Evolutionary conservation across 352 stramenopile species (phyloP).

Genomic region (Globisporangium cylindrosporum): DNA sequence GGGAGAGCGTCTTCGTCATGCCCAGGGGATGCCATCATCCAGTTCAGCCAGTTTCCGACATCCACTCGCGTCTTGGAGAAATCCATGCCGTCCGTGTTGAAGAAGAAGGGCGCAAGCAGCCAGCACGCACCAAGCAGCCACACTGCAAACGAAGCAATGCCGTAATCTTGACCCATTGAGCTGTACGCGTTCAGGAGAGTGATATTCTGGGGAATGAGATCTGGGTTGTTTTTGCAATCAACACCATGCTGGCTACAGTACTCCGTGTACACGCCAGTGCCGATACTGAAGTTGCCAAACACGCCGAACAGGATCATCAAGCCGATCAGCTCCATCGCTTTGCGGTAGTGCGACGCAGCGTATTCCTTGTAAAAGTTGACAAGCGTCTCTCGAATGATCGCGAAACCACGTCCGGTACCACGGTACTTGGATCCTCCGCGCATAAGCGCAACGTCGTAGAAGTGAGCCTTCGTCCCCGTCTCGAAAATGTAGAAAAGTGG

Average conservation of each 20-base stretch:
- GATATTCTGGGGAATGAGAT: conserved; percentile 65
- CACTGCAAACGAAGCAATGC: conserved; percentile 85
- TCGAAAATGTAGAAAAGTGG: conserved; percentile 88
- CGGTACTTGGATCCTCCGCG: conserved; percentile 84
- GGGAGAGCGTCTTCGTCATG: conserved; percentile 44
- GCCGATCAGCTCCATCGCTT: conserved; percentile 74
- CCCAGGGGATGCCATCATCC: conserved; percentile 70
- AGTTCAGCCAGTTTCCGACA: conserved; percentile 76
- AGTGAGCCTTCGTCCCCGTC: conserved; percentile 83
- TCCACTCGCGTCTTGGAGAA: conserved; percentile 85
- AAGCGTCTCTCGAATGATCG: conserved; percentile 81
- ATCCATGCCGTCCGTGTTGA: conserved; percentile 86
- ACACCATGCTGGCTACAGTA: conserved; percentile 56
- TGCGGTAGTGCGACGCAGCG: conserved; percentile 78
- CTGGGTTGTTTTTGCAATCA: conserved; percentile 42
- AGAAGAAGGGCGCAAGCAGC: conserved; percentile 83
- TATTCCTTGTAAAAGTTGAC: conserved; percentile 89
- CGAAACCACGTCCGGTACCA: conserved; percentile 79
- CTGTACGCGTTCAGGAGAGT: conserved; percentile 73
- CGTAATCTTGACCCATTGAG: conserved; percentile 86
- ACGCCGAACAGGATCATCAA: conserved; percentile 83
- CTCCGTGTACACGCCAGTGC: conserved; percentile 41
- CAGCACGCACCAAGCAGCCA: conserved; percentile 80
- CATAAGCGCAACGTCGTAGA: conserved; percentile 86
- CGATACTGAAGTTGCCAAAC: conserved; percentile 79